Percentiles rank a stretch among this genome's conserved stretches.
phyloP scores from a whole-genome alignment of 2,329 filamentous ascomycete genomes.

The Ustilaginoidea virens region DNA sequence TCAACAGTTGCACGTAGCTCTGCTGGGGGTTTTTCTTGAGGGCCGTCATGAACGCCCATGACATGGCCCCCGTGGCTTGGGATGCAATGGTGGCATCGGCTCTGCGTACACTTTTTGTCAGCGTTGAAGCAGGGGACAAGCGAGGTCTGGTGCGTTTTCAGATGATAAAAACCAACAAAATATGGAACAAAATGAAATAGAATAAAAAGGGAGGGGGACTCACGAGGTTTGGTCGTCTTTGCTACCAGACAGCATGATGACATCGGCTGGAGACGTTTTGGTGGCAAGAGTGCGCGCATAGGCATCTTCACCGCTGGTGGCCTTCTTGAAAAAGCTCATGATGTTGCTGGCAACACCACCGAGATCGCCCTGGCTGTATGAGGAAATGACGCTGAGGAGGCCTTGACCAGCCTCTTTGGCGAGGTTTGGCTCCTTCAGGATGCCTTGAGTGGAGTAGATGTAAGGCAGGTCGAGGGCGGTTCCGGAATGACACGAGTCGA shows the following conservation, averaged over 20 bases:
- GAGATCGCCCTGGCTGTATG: constrained; percentile 57
- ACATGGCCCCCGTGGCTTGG: constrained; percentile 94
- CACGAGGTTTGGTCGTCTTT: constrained; percentile 93
- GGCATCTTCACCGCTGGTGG: constrained; percentile 64
- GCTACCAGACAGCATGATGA: constrained; percentile 94
- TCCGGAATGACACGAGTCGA: constrained; percentile 52
- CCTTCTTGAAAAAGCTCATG: constrained; percentile 79
- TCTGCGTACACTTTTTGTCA: too few species aligned
- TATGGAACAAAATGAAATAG: constrained; percentile 3
- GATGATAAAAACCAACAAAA: too few species aligned
- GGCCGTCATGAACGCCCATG: constrained; percentile 86
- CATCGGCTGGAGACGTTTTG: constrained; percentile 88
- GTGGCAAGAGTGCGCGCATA: constrained; percentile 69
- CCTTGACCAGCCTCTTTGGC: constrained; percentile 53
- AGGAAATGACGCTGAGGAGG: constrained; percentile 41
- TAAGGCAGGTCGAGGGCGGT: constrained; percentile 52
- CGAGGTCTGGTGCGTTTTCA: too few species aligned
- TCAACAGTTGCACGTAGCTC: constrained; percentile 92
- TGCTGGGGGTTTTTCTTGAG: constrained; percentile 96
- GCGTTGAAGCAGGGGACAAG: too few species aligned
- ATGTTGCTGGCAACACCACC: constrained; percentile 68
- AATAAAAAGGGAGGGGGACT: constrained; percentile 23
- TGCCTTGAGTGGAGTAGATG: constrained; percentile 53
- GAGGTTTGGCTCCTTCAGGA: constrained; percentile 53
- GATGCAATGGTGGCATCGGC: constrained; percentile 85